Evolutionary conservation across 2,329 filamentous ascomycete species (phyloP).

Genomic region (Thermothelomyces thermophilus): DNA sequence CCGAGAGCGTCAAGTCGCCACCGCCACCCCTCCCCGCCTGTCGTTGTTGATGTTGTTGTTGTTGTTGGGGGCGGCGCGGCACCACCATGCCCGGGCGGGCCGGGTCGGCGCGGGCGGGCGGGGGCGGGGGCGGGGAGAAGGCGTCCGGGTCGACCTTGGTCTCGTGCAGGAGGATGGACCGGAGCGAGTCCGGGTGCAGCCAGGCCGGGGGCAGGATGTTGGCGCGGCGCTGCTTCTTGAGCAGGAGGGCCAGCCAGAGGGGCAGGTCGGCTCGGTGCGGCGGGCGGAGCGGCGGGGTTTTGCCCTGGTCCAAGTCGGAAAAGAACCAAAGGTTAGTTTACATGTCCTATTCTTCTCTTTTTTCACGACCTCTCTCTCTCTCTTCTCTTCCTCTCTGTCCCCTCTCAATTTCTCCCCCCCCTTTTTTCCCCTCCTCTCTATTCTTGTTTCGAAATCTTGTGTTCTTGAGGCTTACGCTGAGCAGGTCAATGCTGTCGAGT

Average conservation of each 20-base stretch:
- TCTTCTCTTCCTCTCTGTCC: too few species aligned
- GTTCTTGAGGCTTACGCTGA: constrained; percentile 59
- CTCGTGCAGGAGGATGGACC: constrained; percentile 73
- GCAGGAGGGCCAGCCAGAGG: constrained; percentile 88
- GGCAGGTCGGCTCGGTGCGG: constrained; percentile 74
- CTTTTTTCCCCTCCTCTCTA: too few species aligned
- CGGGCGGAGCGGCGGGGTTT: constrained; percentile 68
- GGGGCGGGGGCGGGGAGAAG: constrained; percentile 71
- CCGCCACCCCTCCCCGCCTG: constrained; percentile 21
- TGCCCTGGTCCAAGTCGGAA: constrained; percentile 52
- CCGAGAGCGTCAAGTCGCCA: constrained; percentile 41
- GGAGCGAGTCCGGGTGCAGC: constrained; percentile 71
- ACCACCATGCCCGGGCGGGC: constrained; percentile 41
- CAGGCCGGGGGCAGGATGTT: constrained; percentile 90
- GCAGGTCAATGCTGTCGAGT: constrained; percentile 75
- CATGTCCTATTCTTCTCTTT: too few species aligned
- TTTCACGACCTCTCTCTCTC: too few species aligned
- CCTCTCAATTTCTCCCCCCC: too few species aligned
- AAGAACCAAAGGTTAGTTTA: not conserved
- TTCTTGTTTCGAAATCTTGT: too few species aligned
- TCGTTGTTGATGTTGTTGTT: not conserved
- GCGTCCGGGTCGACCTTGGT: constrained; percentile 62
- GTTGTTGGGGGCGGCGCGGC: constrained; percentile 27
- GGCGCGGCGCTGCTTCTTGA: constrained; percentile 88
- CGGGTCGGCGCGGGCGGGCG: constrained; percentile 48